A percentile compares a stretch with the other conserved stretches of the same genome.
Evolutionary conservation across 2,329 filamentous ascomycete species (phyloP).

Genomic region (Stagonosporopsis vannaccii): DNA sequence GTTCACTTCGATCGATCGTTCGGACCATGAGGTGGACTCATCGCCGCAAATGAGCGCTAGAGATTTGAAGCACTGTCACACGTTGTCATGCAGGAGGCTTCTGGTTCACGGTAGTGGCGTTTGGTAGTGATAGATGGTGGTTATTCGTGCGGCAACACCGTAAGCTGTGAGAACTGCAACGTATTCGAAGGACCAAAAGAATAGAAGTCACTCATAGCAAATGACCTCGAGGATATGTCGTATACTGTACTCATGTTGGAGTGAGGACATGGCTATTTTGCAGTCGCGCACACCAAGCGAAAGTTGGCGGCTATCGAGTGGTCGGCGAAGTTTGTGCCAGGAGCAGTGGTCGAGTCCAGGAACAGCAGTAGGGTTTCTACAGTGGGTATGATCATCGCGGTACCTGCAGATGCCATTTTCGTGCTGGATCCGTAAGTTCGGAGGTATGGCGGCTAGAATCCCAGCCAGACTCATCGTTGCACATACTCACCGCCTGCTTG

Average conservation of each 20-base stretch:
- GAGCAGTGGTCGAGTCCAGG: conserved; percentile 8
- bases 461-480: conserved; percentile 15
- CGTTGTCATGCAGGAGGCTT: not conserved
- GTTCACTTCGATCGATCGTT: not conserved
- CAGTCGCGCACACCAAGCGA: not conserved
- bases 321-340: conserved; percentile 5
- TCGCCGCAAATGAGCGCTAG: not conserved
- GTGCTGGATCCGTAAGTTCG: not conserved
- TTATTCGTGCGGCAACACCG: not conserved
- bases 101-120: not conserved
- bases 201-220: not conserved
- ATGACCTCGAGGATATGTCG: not conserved
- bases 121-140: not conserved
- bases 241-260: not conserved
- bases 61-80: not conserved
- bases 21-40: not conserved
- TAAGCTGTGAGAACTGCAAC: not conserved
- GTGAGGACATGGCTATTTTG: too few relatives aligned
- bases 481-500: conserved; percentile 37
- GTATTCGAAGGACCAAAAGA: too few relatives aligned
- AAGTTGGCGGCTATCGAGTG: not conserved
- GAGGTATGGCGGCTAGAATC: not conserved
- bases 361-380: conserved; percentile 1
- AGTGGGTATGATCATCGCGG: conserved; percentile 11
- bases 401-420: conserved; percentile 10